Conservation (phyloP, 2,329 filamentous ascomycete genomes). For the Zymoseptoria passerinii region DNA sequence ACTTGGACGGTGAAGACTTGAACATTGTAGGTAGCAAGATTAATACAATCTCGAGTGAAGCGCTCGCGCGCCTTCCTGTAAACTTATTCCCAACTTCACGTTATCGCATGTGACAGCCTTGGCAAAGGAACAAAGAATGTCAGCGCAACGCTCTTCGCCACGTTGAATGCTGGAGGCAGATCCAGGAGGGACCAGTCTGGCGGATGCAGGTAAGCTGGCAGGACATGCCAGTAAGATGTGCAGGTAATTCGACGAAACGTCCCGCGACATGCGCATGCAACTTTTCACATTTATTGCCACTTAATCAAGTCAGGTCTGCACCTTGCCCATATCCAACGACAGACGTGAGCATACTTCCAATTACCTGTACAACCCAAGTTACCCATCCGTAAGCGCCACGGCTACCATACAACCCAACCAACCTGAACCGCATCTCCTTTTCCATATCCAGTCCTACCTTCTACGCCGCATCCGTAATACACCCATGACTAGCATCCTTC, state of each 20-base stretch:
- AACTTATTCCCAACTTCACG: background rate
- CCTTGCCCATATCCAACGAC: too few species aligned
- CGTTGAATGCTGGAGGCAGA: too few species aligned
- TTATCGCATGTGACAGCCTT: background rate
- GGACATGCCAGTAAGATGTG: too few species aligned
- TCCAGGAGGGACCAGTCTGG: too few species aligned
- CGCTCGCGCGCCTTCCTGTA: background rate
- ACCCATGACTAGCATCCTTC: slow-evolving; percentile 50
- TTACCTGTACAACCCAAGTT: background rate
- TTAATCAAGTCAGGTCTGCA: too few species aligned
- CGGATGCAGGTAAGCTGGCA: too few species aligned
- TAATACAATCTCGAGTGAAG: background rate
- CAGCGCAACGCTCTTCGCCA: background rate
- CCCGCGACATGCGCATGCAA: too few species aligned
- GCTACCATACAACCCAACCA: background rate
- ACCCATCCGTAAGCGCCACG: background rate
- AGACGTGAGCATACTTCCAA: background rate
- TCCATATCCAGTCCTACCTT: background rate
- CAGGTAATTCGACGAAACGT: too few species aligned
- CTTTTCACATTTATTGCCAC: too few species aligned
- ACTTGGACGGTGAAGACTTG: background rate
- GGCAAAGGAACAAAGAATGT: background rate
- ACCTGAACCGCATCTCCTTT: background rate
- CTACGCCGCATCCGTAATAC: slow-evolving; percentile 44
- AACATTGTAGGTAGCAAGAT: background rate